These are phyloP conservation scores for Prunus kanzakura DNA, from an alignment of 306 rosid genomes.

Conservation along the genomic window DNA sequence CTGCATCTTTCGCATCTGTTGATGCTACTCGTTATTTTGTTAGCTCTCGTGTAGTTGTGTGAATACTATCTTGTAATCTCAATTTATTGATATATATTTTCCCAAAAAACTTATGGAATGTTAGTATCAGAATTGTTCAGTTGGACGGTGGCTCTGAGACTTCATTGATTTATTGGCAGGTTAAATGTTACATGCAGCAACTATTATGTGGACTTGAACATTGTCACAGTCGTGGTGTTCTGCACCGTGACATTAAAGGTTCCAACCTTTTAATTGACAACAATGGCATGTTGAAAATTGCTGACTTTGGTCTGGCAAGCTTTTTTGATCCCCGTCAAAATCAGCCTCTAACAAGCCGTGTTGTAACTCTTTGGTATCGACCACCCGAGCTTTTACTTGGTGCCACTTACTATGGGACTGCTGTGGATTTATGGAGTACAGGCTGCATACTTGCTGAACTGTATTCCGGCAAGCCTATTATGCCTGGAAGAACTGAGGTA, in stretches of 20 bases:
- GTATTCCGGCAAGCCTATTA: conserved; percentile 89
- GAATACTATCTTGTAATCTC: background rate
- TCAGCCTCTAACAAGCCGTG: conserved; percentile 88
- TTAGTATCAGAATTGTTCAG: background rate
- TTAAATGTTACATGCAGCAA: conserved; percentile 94
- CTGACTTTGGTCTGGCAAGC: conserved; percentile 93
- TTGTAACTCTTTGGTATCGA: conserved; percentile 92
- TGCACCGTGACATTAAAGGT: conserved; percentile 94
- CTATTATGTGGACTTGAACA: conserved; percentile 83
- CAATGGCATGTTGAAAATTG: conserved; percentile 75
- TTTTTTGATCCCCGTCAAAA: conserved; percentile 66
- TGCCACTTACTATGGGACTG: conserved; percentile 79
- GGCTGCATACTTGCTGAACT: conserved; percentile 95
- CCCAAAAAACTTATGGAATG: background rate
- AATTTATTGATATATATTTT: background rate
- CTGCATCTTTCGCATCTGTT: background rate
- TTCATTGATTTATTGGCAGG: conserved; percentile 50
- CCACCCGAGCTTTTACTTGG: conserved; percentile 96
- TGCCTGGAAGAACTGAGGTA: conserved; percentile 99
- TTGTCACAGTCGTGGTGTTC: conserved; percentile 79
- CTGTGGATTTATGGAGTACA: conserved; percentile 92
- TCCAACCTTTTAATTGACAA: conserved; percentile 92
- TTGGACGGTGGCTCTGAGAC: conserved; percentile 12
- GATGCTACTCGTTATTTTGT: background rate
- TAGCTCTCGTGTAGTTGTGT: background rate